Evolutionary conservation across 2,329 filamentous ascomycete species (phyloP).

Genomic region (Aspergillus bombycis): DNA sequence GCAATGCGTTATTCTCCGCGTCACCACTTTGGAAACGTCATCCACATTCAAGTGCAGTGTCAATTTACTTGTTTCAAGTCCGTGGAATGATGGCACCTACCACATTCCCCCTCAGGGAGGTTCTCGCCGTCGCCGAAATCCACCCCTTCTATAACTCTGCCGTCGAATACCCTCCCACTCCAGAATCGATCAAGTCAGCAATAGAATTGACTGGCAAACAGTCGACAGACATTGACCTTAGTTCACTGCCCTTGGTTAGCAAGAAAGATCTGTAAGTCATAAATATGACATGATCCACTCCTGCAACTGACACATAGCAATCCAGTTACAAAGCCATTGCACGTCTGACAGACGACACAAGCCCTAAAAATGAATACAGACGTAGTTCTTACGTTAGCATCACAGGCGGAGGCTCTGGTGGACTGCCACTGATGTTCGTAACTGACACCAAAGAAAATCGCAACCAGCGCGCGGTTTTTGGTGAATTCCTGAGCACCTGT

Average conservation of each 20-base stretch:
- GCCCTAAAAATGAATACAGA: conserved; percentile 42
- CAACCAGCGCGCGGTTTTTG: conserved; percentile 40
- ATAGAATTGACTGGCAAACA: background rate
- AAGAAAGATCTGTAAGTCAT: conserved; percentile 9
- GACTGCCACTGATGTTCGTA: conserved; percentile 43
- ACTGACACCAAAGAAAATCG: conserved; percentile 48
- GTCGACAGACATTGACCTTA: background rate
- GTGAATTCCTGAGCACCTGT: conserved; percentile 33
- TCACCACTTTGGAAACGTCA: too few species aligned
- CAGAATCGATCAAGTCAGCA: conserved; percentile 10
- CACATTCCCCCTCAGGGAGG: conserved; percentile 25
- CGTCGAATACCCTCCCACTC: conserved; percentile 36
- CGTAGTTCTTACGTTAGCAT: conserved; percentile 43
- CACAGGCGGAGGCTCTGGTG: conserved; percentile 45
- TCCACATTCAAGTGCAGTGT: too few species aligned
- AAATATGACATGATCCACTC: background rate
- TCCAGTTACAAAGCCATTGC: conserved; percentile 1
- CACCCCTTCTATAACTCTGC: conserved; percentile 42
- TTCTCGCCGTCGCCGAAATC: conserved; percentile 38
- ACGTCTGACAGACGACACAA: conserved; percentile 4
- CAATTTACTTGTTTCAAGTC: too few species aligned
- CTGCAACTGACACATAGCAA: background rate
- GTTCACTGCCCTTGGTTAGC: background rate
- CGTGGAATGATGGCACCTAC: background rate
- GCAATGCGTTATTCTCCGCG: too few species aligned